Evolutionary conservation across 2,329 filamentous ascomycete genomes (phyloP), one percentile per base, ranked within the genome.

Genomic region (Alternaria arbusti): DNA sequence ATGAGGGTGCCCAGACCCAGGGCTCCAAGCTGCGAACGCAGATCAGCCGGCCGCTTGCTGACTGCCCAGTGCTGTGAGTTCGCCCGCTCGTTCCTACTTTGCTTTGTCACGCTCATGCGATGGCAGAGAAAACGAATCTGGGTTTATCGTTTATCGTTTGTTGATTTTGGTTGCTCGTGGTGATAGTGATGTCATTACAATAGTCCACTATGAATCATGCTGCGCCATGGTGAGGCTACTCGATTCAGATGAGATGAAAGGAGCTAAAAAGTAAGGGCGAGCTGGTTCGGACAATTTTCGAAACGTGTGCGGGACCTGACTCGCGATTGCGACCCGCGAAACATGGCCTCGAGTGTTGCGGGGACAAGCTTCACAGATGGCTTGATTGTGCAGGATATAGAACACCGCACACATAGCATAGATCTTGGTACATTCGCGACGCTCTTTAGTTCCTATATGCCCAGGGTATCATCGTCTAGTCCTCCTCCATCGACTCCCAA

Each of bases 401-500:
- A 23, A 43, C 15, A 28, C 22, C 5, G 22, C 7, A 26, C 47
- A 40, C 51, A 46, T 36, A 28, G 32, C 22, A 20, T 49, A 50
- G 12, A 44, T 30, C 40, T 36, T 10, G 47, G 36, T 45, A 52
- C 47, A 51, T 13, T 52, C 17, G 23, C 44, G 30, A 49, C 49
- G 25, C 12, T 26, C 9, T 20, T 20, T 59, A 25, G 56, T 12
- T 54, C 47, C 22, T 52, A 43, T 45, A 54, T 54, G 49, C 43
- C 32, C 46, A 59, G 69, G 66, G 68, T 72, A 73, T 72, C 63
- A 57, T 65, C 22, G 49, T 58, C 54, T 74, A 85, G 36, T 40
- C 36, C 59, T 81, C 79, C 57, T 81, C 78, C 79, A 81, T 81
- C 63, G 75, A 78, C 71, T 81, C 79, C 76, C 77, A 80, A 12